These are phyloP conservation scores for Penicillium sp. DNA, from an alignment of 2,329 filamentous ascomycete genomes.

Conservation along the genomic window DNA sequence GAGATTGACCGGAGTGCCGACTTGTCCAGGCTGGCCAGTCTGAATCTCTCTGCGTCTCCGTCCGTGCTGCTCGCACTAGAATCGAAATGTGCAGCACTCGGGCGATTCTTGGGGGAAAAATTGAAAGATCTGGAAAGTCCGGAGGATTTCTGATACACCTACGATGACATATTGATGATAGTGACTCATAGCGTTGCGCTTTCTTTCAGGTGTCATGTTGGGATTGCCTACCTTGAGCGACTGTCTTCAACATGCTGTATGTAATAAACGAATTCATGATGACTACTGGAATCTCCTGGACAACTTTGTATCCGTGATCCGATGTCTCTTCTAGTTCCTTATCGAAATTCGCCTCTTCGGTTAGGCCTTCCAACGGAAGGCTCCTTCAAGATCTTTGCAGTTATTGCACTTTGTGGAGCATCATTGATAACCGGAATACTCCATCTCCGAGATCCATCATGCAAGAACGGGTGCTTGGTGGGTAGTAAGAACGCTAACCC, in stretches of 20 bases:
- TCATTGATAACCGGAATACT: no score
- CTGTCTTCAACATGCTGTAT: slow-evolving; percentile 1
- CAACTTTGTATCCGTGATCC: neutral
- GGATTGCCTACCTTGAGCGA: neutral
- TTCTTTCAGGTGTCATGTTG: neutral
- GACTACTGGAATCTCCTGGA: slow-evolving; percentile 3
- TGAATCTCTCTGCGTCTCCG: slow-evolving; percentile 44
- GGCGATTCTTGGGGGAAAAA: slow-evolving; percentile 44
- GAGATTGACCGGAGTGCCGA: slow-evolving; percentile 45
- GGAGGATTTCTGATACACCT: slow-evolving; percentile 41
- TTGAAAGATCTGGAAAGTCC: slow-evolving; percentile 44
- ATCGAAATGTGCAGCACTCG: slow-evolving; percentile 46
- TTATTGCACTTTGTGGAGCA: no score
- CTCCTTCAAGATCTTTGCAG: no score
- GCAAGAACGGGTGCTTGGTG: no score
- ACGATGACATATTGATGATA: neutral
- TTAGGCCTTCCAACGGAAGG: no score
- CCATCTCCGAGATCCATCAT: no score
- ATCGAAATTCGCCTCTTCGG: no score
- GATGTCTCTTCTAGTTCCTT: no score
- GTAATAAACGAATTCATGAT: slow-evolving; percentile 12
- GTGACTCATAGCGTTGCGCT: neutral
- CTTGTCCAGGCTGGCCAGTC: slow-evolving; percentile 40
- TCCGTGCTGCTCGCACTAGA: slow-evolving; percentile 44
- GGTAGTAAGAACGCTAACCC: no score